These are phyloP conservation scores for Paecilomyces niveus DNA, from an alignment of 2,329 filamentous ascomycete species.

Conservation along the genomic window DNA sequence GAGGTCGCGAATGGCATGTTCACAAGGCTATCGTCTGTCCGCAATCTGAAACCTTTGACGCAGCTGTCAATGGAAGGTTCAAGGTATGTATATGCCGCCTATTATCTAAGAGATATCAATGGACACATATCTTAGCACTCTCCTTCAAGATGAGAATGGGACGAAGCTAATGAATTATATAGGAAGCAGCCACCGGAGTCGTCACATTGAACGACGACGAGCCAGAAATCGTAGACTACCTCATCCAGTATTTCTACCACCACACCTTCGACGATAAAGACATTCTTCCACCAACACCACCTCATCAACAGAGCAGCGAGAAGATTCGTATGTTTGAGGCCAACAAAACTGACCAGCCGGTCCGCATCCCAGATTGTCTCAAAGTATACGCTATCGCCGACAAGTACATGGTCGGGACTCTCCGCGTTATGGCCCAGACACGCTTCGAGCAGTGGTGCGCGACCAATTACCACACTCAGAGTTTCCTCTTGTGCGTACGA, in stretches of 20 bases:
- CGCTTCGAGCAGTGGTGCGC: constrained; percentile 6
- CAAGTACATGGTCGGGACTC: constrained; percentile 7
- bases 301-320: constrained; percentile 1
- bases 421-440: constrained; percentile 5
- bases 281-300: not conserved
- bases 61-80: constrained; percentile 9
- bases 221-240: constrained; percentile 8
- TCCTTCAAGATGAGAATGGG: not conserved
- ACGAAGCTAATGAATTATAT: not conserved
- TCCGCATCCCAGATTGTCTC: constrained; percentile 3
- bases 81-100: constrained; percentile 3
- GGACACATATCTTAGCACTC: not conserved
- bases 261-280: constrained; percentile 7
- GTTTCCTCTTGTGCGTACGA: constrained; percentile 5
- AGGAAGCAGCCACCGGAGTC: constrained; percentile 7
- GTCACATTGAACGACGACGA: constrained; percentile 8
- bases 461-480: constrained; percentile 4
- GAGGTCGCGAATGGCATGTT: constrained; percentile 7
- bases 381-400: constrained; percentile 10
- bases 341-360: not conserved
- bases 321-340: not conserved
- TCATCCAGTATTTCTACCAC: constrained; percentile 9
- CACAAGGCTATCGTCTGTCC: constrained; percentile 10
- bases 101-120: not conserved
- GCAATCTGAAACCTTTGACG: constrained; percentile 8